Percentiles rank a stretch among this genome's conserved stretches.
These are phyloP conservation scores for Geotrichum cucujoidarum DNA, from an alignment of 1,139 yeast species.

Conservation along the genomic window DNA sequence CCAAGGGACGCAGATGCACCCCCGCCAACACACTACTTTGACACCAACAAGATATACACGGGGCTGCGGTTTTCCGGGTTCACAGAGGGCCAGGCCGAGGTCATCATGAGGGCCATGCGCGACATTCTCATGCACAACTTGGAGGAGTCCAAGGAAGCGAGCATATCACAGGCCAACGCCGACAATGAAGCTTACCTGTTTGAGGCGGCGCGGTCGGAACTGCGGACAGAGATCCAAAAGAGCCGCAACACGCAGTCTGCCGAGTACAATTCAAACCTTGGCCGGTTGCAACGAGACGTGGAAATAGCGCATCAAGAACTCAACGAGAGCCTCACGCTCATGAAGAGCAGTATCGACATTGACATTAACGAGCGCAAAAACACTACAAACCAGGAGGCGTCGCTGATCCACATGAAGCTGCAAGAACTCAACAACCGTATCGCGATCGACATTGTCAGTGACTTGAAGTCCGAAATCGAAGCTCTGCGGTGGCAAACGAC, in stretches of 20 bases:
- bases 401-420: slow-evolving; percentile 60
- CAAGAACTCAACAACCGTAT: slow-evolving; percentile 86
- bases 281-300: slow-evolving; percentile 63
- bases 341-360: slow-evolving; percentile 73
- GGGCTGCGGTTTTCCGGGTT: slow-evolving; percentile 38
- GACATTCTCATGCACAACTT: slow-evolving; percentile 42
- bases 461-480: slow-evolving; percentile 81
- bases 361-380: slow-evolving; percentile 83
- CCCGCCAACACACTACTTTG: slow-evolving; percentile 33
- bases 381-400: slow-evolving; percentile 74
- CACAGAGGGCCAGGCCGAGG: slow-evolving; percentile 40
- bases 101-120: slow-evolving; percentile 37
- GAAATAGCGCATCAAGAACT: slow-evolving; percentile 74
- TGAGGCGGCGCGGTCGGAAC: slow-evolving; percentile 89
- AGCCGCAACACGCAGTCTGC: slow-evolving; percentile 68
- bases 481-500: slow-evolving; percentile 90
- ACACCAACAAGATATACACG: slow-evolving; percentile 39
- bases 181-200: slow-evolving; percentile 85
- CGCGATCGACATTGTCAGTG: slow-evolving; percentile 74
- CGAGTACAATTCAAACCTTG: slow-evolving; percentile 61
- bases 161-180: slow-evolving; percentile 62
- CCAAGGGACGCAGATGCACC: slow-evolving; percentile 5
- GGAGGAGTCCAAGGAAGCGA: slow-evolving; percentile 51
- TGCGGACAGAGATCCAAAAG: slow-evolving; percentile 71
- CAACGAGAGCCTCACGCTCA: slow-evolving; percentile 60